Conservation (phyloP, 495 filamentous ascomycete genomes). For the Lasiosphaeria ovina region DNA sequence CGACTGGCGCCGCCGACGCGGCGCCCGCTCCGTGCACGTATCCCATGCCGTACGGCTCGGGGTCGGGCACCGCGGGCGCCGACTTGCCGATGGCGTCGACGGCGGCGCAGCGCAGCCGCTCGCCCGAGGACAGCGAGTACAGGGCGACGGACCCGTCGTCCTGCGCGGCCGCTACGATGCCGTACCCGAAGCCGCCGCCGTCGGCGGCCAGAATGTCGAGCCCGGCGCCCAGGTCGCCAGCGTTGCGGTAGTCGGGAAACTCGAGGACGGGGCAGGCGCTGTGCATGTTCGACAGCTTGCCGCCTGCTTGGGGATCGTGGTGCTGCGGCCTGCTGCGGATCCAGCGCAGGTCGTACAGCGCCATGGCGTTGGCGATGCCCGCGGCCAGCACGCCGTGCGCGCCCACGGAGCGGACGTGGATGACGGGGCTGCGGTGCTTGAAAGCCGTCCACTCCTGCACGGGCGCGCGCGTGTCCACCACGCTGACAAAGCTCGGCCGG, state of each 20-base stretch:
- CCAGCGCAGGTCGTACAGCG: conserved; percentile 19
- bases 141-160: conserved; percentile 40
- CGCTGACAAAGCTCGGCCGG: conserved; percentile 31
- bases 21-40: conserved; percentile 6
- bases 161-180: conserved; percentile 42
- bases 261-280: conserved; percentile 18
- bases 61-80: no score
- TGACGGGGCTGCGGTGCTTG: conserved; percentile 25
- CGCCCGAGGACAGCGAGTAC: conserved; percentile 39
- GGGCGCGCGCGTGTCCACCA: conserved; percentile 31
- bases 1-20: neutral
- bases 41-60: no score
- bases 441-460: conserved; percentile 25
- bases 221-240: conserved; percentile 33
- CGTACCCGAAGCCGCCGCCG: conserved; percentile 16
- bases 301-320: neutral
- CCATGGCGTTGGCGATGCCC: conserved; percentile 34
- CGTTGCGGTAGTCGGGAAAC: conserved; percentile 39
- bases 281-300: neutral
- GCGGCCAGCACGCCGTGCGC: conserved; percentile 38
- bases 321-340: no score
- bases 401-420: conserved; percentile 33
- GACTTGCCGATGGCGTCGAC: conserved; percentile 7
- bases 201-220: conserved; percentile 31
- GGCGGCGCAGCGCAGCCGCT: conserved; percentile 21